These are phyloP conservation scores for Decorospora gaudefroyi DNA, from an alignment of 2,329 filamentous ascomycete genomes.

Conservation along the genomic window DNA sequence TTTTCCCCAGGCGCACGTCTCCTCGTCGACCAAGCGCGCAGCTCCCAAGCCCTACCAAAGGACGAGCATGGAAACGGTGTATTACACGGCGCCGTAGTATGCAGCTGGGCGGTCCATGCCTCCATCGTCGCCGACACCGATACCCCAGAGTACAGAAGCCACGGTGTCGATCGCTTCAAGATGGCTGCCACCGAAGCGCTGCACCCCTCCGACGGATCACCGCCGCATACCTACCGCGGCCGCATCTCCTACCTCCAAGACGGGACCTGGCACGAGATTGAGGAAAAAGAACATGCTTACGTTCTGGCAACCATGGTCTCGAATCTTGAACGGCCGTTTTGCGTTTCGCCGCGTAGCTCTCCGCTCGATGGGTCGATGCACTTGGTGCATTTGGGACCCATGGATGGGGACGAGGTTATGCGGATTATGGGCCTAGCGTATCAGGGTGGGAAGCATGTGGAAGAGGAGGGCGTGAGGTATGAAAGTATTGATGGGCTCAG, in stretches of 20 bases:
- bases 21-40: slow-evolving; percentile 51
- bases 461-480: slow-evolving; percentile 66
- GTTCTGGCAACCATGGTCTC: slow-evolving; percentile 76
- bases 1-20: slow-evolving; percentile 54
- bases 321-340: slow-evolving; percentile 79
- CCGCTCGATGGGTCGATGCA: slow-evolving; percentile 73
- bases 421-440: slow-evolving; percentile 71
- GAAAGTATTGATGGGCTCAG: slow-evolving; percentile 68
- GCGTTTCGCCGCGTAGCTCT: slow-evolving; percentile 73
- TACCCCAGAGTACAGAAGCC: slow-evolving; percentile 75
- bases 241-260: slow-evolving; percentile 52
- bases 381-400: slow-evolving; percentile 74
- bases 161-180: slow-evolving; percentile 77
- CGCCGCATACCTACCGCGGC: slow-evolving; percentile 62
- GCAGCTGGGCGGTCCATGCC: slow-evolving; percentile 88
- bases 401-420: slow-evolving; percentile 70
- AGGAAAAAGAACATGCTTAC: slow-evolving; percentile 68
- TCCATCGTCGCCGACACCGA: slow-evolving; percentile 90
- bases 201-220: slow-evolving; percentile 58
- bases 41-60: slow-evolving; percentile 46
- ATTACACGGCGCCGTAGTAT: slow-evolving; percentile 77
- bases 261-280: slow-evolving; percentile 41
- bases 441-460: slow-evolving; percentile 61
- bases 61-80: slow-evolving; percentile 31
- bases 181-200: slow-evolving; percentile 81